Percentiles rank a stretch among this genome's conserved stretches.
phyloP scores from a whole-genome alignment of 441 rosid species.

The Euphorbia schlechtendalii region DNA sequence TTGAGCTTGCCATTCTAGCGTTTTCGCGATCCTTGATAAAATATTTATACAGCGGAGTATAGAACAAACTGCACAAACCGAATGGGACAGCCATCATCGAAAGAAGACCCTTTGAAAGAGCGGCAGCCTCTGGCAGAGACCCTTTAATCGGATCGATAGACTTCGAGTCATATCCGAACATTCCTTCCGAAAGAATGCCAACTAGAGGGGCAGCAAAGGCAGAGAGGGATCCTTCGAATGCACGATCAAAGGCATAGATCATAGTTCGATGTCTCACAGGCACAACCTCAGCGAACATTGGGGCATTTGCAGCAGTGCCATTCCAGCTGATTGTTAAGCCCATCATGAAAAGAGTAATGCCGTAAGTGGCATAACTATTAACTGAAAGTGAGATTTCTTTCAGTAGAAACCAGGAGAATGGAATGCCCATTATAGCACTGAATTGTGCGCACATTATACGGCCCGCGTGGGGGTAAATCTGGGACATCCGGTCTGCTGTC shows the following conservation, averaged over 20 bases:
- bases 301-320: constrained; percentile 79
- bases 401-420: constrained; percentile 78
- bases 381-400: constrained; percentile 65
- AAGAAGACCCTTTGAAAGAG: constrained; percentile 78
- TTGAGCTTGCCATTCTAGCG: constrained; percentile 38
- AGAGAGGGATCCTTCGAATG: constrained; percentile 83
- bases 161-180: constrained; percentile 73
- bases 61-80: constrained; percentile 72
- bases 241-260: constrained; percentile 93
- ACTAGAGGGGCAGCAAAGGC: constrained; percentile 92
- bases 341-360: constrained; percentile 63
- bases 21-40: constrained; percentile 67
- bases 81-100: constrained; percentile 92
- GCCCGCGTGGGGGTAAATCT: constrained; percentile 56
- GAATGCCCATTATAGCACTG: constrained; percentile 94
- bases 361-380: constrained; percentile 51
- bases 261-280: constrained; percentile 85
- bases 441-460: constrained; percentile 92
- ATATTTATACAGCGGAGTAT: constrained; percentile 69
- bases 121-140: constrained; percentile 57
- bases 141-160: constrained; percentile 63
- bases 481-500: constrained; percentile 63
- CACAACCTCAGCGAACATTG: constrained; percentile 92
- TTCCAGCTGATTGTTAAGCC: constrained; percentile 91
- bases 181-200: constrained; percentile 79